phyloP scores from a whole-genome alignment of 495 filamentous ascomycete species.

The Achaetomiella virescens region DNA sequence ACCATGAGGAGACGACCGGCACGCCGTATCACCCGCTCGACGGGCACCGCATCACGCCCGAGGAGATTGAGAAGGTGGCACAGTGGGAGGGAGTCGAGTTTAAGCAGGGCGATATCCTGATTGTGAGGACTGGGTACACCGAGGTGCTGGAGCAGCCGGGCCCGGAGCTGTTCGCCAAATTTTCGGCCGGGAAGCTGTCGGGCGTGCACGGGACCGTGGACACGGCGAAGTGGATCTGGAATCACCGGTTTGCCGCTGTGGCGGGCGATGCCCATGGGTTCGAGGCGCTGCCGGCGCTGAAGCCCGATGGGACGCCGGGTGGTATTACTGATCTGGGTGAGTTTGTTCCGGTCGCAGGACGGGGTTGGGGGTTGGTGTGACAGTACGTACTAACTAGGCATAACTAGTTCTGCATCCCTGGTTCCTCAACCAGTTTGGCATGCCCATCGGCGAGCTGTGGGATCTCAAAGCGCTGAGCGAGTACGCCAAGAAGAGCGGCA shows the following conservation, averaged over 20 bases:
- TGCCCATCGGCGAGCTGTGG: constrained; percentile 59
- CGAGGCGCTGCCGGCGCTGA: constrained; percentile 37
- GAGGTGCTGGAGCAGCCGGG: constrained; percentile 45
- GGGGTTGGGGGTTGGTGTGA: no score
- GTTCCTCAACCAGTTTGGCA: constrained; percentile 59
- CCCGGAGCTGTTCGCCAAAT: constrained; percentile 44
- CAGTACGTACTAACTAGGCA: constrained; percentile 35
- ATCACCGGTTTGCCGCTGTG: constrained; percentile 48
- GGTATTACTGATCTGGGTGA: constrained; percentile 28
- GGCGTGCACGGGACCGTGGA: constrained; percentile 49
- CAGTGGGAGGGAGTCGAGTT: constrained; percentile 52
- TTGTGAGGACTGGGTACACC: constrained; percentile 62
- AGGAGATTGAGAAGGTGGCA: constrained; percentile 54
- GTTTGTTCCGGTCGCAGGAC: constrained; percentile 13
- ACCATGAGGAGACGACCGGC: constrained; percentile 39
- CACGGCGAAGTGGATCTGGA: constrained; percentile 52
- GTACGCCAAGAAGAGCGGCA: constrained; percentile 46
- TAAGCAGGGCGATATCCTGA: constrained; percentile 55
- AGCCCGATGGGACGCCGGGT: constrained; percentile 28
- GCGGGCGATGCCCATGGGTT: constrained; percentile 46
- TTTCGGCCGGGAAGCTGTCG: constrained; percentile 21
- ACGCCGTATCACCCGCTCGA: constrained; percentile 51
- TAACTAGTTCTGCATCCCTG: constrained; percentile 53
- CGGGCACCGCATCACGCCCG: constrained; percentile 52
- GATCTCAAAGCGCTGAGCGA: constrained; percentile 49